Evolutionary conservation across 441 rosid genomes (phyloP), one percentile per base, ranked within the genome.

Genomic region (Breynia disticha): DNA sequence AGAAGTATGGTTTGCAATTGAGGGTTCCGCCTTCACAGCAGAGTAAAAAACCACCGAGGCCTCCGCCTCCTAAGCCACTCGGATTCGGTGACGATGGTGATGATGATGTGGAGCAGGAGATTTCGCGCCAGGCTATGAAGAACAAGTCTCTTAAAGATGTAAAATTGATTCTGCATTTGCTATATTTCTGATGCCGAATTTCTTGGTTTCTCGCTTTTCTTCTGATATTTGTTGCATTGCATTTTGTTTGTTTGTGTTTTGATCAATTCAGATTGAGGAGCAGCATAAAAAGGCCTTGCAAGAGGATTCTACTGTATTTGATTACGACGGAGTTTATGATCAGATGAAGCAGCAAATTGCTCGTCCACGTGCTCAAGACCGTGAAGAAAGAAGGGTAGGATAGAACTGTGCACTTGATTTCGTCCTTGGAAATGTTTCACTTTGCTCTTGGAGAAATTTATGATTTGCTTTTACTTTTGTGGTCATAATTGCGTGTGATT

Each of bases 241-340:
- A 2, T 43, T 41, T 16, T 10, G 18, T 51, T 59, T 35, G n/a
- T 54, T 46, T 37, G 8, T 41, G 8, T 8, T 46, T 1, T 0
- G n/a, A n/a, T n/a, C n/a, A 22, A 11, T 46, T 20, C 15, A 88
- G 98, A 67, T 82, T 19, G 95, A 88, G 66, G 90, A 84, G 62
- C 86, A 82, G 57, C 91, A 84, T 50, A 86, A 77, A 72, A 82
- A 86, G 68, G 90, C 91, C 1, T 65, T 89, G 65, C 86, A 84
- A 59, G 97, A 89, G 51, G 99, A 93, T 56, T 94, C 98, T n/a
- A 74, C 79, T 0, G 94, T 80, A 51, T 93, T 89, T 59, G 80
- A 86, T 35, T 93, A 88, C 11, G 97, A 93, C 67, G 96, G 86
- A 43, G 90, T 86, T 63, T 86, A 81, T 53, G 95, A 89, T 48